These are phyloP conservation scores for Termitomyces sp. DNA, from an alignment of 768 basidiomycete species.

Conservation along the genomic window DNA sequence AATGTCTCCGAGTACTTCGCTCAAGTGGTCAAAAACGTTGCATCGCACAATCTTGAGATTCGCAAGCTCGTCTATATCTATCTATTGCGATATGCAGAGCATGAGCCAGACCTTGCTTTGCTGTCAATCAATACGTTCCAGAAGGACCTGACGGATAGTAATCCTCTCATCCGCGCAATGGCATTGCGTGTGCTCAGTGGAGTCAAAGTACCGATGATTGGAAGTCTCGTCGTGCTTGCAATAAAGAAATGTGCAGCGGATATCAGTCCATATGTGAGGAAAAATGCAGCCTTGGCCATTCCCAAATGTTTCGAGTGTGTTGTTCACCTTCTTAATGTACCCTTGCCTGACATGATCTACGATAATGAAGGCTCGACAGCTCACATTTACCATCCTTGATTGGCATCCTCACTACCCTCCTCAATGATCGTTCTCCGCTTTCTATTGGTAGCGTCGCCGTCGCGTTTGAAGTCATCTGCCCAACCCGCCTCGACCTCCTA, in stretches of 20 bases:
- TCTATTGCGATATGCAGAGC: conserved; percentile 88
- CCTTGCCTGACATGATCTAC: background rate
- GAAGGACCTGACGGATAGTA: conserved; percentile 89
- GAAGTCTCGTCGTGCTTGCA: conserved; percentile 77
- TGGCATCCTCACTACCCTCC: conserved; percentile 58
- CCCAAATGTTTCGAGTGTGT: conserved; percentile 74
- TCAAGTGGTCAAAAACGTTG: conserved; percentile 96
- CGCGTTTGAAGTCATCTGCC: conserved; percentile 87
- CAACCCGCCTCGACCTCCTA: conserved; percentile 80
- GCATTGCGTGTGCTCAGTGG: conserved; percentile 90
- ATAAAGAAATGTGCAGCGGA: conserved; percentile 93
- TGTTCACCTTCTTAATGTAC: background rate
- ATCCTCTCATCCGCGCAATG: conserved; percentile 95
- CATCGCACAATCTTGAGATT: conserved; percentile 87
- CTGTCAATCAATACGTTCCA: conserved; percentile 99
- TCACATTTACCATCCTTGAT: conserved; percentile 71
- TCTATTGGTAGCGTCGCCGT: conserved; percentile 83
- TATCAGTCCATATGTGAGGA: conserved; percentile 91
- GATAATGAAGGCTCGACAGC: conserved; percentile 71
- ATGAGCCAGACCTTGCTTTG: conserved; percentile 91
- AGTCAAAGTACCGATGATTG: conserved; percentile 88
- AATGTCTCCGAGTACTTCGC: conserved; percentile 94
- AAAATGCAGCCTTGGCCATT: conserved; percentile 87
- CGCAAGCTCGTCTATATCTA: conserved; percentile 98
- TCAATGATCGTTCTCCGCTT: conserved; percentile 77